Evolutionary conservation across 2,329 filamentous ascomycete species (phyloP).

Genomic region (Botryotinia globosa): DNA sequence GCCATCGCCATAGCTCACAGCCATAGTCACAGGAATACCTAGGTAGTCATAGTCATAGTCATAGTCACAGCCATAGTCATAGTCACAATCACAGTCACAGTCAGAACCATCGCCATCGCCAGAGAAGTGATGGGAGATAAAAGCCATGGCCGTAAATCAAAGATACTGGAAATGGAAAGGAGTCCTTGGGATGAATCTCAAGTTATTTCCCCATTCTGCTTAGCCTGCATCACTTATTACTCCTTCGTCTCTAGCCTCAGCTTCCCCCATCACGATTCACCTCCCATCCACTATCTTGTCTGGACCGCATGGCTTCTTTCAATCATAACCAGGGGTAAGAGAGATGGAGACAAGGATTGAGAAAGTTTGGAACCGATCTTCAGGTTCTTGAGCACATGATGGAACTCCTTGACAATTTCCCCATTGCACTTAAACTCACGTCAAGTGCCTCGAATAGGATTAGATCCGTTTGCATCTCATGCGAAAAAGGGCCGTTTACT

Average conservation of each 20-base stretch:
- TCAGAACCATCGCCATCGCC: neutral
- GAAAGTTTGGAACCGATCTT: neutral
- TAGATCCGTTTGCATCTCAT: rapidly evolving
- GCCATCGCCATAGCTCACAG: neutral
- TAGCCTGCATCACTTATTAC: neutral
- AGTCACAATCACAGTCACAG: neutral
- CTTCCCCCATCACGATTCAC: neutral
- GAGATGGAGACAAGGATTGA: neutral
- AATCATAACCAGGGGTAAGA: slow-evolving; percentile 1
- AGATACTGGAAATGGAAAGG: neutral
- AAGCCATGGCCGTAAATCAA: neutral
- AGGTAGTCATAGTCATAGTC: neutral
- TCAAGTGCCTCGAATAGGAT: neutral
- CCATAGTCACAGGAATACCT: no score
- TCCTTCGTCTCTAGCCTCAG: neutral
- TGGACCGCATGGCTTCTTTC: neutral
- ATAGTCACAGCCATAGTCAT: no score
- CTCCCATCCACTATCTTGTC: neutral
- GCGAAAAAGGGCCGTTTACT: neutral
- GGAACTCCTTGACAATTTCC: neutral
- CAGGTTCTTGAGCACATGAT: slow-evolving; percentile 11
- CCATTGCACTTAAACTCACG: neutral
- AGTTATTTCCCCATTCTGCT: neutral
- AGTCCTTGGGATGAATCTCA: rapidly evolving
- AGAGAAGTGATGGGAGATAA: neutral